phyloP scores from a whole-genome alignment of 2,329 filamentous ascomycete species.

The Fusarium sp. region DNA sequence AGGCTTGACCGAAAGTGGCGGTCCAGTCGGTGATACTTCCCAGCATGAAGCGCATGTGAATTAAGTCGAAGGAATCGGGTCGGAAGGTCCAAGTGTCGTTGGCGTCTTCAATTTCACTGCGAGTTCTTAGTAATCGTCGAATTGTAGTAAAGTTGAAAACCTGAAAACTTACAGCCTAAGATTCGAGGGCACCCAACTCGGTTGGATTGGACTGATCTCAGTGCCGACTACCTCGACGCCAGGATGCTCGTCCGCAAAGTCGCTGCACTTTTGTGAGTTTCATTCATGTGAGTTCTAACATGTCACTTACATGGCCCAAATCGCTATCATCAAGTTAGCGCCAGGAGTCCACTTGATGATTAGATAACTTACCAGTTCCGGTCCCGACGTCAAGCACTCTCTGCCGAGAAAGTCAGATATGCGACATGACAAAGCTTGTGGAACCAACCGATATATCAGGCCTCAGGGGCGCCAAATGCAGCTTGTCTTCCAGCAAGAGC shows the following conservation, averaged over 20 bases:
- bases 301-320: slow-evolving; percentile 26
- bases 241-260: slow-evolving; percentile 31
- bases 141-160: accelerated
- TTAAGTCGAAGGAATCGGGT: slow-evolving; percentile 8
- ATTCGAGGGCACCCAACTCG: slow-evolving; percentile 24
- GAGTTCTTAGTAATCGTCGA: accelerated
- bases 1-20: slow-evolving; percentile 3
- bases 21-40: slow-evolving; percentile 23
- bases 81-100: slow-evolving; percentile 15
- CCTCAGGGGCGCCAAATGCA: slow-evolving; percentile 1
- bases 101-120: slow-evolving; percentile 20
- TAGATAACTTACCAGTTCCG: slow-evolving; percentile 1
- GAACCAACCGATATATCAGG: slow-evolving; percentile 5
- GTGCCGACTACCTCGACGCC: slow-evolving; percentile 23
- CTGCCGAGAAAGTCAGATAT: background rate
- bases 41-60: slow-evolving; percentile 20
- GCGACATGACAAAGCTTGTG: accelerated
- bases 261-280: background rate
- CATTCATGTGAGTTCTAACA: accelerated
- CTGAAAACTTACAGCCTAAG: background rate
- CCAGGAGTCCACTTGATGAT: accelerated
- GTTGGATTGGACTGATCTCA: slow-evolving; percentile 29
- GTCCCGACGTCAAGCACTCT: slow-evolving; percentile 18
- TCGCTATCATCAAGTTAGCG: background rate
- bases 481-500: slow-evolving; percentile 2